Evolutionary conservation across 176 grass and related monocot genomes (phyloP).

Genomic region (Raddia guianensis): DNA sequence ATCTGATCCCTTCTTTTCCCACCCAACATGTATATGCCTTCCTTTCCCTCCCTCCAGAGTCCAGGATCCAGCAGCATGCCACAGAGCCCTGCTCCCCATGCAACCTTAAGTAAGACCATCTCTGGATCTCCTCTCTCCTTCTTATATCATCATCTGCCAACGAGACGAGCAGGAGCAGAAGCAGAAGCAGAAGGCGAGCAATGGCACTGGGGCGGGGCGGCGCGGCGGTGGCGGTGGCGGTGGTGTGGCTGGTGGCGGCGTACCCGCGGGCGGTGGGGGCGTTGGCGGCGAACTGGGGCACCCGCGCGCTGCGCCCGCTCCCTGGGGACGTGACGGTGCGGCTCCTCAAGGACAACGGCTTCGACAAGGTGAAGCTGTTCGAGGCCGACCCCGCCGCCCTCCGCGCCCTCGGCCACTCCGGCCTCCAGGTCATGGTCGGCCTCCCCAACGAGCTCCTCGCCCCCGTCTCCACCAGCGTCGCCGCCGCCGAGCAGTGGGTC

Average conservation of each 20-base stretch:
- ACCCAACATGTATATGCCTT: slow-evolving; percentile 46
- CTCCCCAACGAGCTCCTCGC: slow-evolving; percentile 85
- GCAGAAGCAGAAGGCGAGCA: neutral
- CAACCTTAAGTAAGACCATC: neutral
- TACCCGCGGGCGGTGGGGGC: slow-evolving; percentile 55
- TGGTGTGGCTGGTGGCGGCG: slow-evolving; percentile 43
- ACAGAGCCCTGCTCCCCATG: neutral
- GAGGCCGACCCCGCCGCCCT: slow-evolving; percentile 68
- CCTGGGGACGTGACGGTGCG: slow-evolving; percentile 69
- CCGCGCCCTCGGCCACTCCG: slow-evolving; percentile 67
- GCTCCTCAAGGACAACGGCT: slow-evolving; percentile 76
- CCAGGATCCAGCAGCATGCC: neutral
- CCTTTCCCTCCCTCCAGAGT: neutral
- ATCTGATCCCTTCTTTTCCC: slow-evolving; percentile 37
- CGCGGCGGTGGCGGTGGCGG: slow-evolving; percentile 37
- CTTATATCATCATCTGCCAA: slow-evolving; percentile 16
- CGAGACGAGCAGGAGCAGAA: neutral
- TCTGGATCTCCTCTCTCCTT: neutral
- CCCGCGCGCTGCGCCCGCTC: slow-evolving; percentile 52
- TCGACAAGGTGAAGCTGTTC: slow-evolving; percentile 84
- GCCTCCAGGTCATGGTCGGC: slow-evolving; percentile 94
- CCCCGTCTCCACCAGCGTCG: slow-evolving; percentile 48
- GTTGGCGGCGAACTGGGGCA: slow-evolving; percentile 86
- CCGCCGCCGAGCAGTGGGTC: slow-evolving; percentile 87
- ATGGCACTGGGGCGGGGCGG: slow-evolving; percentile 35